These are phyloP conservation scores for Leccinum disarticulatum DNA, from an alignment of 768 basidiomycete species.

Conservation along the genomic window DNA sequence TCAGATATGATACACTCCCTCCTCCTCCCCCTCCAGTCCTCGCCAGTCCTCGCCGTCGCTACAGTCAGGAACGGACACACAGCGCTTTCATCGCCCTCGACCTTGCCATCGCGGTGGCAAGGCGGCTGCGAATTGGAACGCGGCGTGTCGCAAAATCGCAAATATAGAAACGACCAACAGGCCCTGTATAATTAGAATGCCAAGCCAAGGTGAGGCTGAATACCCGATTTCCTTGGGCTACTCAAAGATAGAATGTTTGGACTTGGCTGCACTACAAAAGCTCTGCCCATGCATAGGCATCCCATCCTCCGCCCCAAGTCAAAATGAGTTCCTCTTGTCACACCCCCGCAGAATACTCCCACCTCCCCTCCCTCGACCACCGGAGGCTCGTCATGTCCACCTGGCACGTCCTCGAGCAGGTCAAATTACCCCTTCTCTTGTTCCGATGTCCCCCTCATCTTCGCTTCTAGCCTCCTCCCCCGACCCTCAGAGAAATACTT, in stretches of 20 bases:
- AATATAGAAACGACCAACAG: conserved; percentile 20
- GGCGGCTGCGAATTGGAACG: background rate
- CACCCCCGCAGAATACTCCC: conserved; percentile 18
- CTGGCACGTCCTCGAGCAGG: conserved; percentile 49
- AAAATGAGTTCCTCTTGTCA: conserved; percentile 30
- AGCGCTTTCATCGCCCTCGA: background rate
- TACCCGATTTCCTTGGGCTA: conserved; percentile 31
- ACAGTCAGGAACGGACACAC: background rate
- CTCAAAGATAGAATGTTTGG: conserved; percentile 46
- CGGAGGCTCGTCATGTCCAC: conserved; percentile 42
- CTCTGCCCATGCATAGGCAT: conserved; percentile 21
- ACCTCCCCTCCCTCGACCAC: conserved; percentile 21
- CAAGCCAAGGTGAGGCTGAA: conserved; percentile 42
- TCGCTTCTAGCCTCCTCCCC: conserved; percentile 62
- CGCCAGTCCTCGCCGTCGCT: background rate
- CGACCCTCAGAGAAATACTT: conserved; percentile 82
- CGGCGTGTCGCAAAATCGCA: conserved; percentile 13
- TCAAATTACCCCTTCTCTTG: conserved; percentile 16
- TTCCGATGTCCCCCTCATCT: background rate
- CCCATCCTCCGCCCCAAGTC: conserved; percentile 19
- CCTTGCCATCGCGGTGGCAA: background rate
- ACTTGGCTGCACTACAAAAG: conserved; percentile 47
- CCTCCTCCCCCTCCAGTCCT: background rate
- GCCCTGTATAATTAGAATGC: conserved; percentile 42
- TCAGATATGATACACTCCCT: background rate